A percentile compares a stretch with the other conserved stretches of the same genome.
Conservation (phyloP, 2,329 filamentous ascomycete species). For the Graphiopsis chlorocephala region DNA sequence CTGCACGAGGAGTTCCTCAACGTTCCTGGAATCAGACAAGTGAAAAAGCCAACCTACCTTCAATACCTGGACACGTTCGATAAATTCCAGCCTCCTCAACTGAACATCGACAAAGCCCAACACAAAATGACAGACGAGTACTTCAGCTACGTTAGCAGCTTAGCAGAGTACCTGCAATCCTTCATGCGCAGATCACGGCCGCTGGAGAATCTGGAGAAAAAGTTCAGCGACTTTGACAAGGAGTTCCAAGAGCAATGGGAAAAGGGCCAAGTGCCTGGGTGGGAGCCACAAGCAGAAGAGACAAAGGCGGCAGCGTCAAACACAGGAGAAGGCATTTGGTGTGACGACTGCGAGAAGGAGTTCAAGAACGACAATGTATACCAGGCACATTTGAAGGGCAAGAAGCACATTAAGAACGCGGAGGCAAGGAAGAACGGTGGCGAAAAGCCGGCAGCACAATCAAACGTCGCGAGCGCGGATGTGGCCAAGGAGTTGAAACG, state of each 20-base stretch:
- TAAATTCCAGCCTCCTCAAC: constrained; percentile 70
- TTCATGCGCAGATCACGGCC: constrained; percentile 85
- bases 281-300: constrained; percentile 53
- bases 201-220: constrained; percentile 77
- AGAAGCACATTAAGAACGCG: constrained; percentile 87
- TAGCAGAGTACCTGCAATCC: constrained; percentile 79
- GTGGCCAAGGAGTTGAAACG: constrained; percentile 36
- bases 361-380: constrained; percentile 96
- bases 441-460: constrained; percentile 30
- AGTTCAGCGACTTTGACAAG: constrained; percentile 71
- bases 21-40: constrained; percentile 71
- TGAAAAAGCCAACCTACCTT: constrained; percentile 71
- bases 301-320: constrained; percentile 48
- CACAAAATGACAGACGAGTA: constrained; percentile 93
- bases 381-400: constrained; percentile 80
- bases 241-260: constrained; percentile 86
- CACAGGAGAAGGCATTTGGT: constrained; percentile 74
- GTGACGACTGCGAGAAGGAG: constrained; percentile 85
- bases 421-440: constrained; percentile 55
- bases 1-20: constrained; percentile 89
- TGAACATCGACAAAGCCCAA: constrained; percentile 65
- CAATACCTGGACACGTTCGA: constrained; percentile 94
- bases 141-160: constrained; percentile 78
- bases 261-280: constrained; percentile 73
- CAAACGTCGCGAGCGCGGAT: constrained; percentile 26